Conservation (phyloP, 2,329 filamentous ascomycete species). For the Aspergillus sp. region DNA sequence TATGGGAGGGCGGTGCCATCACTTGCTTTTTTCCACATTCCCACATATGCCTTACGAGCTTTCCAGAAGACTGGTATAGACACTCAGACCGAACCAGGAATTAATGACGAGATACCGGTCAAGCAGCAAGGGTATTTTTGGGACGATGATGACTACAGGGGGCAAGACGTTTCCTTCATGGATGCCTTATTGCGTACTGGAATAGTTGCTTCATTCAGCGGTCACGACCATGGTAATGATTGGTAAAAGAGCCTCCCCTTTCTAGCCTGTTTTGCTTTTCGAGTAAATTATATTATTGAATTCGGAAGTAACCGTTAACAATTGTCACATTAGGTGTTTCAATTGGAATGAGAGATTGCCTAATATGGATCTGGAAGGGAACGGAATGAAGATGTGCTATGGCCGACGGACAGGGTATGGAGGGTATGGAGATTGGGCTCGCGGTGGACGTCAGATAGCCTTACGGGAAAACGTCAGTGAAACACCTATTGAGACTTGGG, state of each 20-base stretch:
- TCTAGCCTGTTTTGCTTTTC: no score
- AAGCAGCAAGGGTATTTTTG: slow-evolving; percentile 16
- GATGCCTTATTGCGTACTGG: slow-evolving; percentile 51
- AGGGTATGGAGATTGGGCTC: slow-evolving; percentile 59
- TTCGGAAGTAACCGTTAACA: no score
- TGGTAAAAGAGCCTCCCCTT: slow-evolving; percentile 43
- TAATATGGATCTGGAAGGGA: slow-evolving; percentile 31
- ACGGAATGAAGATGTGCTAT: slow-evolving; percentile 48
- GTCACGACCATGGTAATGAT: slow-evolving; percentile 60
- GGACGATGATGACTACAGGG: slow-evolving; percentile 24
- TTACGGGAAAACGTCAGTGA: slow-evolving; percentile 40
- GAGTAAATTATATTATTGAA: no score
- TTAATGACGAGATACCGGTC: slow-evolving; percentile 41
- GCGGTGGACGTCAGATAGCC: slow-evolving; percentile 53
- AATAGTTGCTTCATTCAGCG: slow-evolving; percentile 54
- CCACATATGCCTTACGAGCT: slow-evolving; percentile 35
- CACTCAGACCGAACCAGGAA: slow-evolving; percentile 38
- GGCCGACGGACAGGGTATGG: slow-evolving; percentile 64
- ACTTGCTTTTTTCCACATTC: slow-evolving; percentile 52
- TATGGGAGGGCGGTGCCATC: slow-evolving; percentile 40
- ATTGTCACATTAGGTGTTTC: slow-evolving; percentile 28
- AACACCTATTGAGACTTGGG: slow-evolving; percentile 49
- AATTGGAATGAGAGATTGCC: slow-evolving; percentile 28
- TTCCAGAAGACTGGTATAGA: slow-evolving; percentile 41
- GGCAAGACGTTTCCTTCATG: slow-evolving; percentile 58